These are phyloP conservation scores for Anthracocystis panici-leucophaei DNA, from an alignment of 1,284 basidiomycete species.

Conservation along the genomic window DNA sequence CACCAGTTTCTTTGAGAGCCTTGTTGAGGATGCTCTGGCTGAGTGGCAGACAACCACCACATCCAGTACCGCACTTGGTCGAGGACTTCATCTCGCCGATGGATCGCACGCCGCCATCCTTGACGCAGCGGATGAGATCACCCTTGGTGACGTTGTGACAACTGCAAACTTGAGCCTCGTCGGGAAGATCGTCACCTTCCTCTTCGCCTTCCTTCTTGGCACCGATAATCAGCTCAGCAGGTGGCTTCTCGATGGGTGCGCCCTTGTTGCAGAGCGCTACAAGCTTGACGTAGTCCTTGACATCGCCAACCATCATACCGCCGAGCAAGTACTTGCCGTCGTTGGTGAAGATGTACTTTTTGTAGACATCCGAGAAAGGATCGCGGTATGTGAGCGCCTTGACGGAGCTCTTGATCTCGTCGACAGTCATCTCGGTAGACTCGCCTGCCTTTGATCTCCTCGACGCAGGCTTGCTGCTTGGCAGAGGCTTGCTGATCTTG, in stretches of 20 bases:
- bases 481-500: constrained; percentile 58
- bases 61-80: constrained; percentile 80
- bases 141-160: constrained; percentile 81
- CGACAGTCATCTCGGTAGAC: constrained; percentile 20
- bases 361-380: constrained; percentile 75
- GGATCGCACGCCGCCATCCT: constrained; percentile 73
- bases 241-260: constrained; percentile 77
- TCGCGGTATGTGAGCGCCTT: constrained; percentile 80
- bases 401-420: constrained; percentile 66
- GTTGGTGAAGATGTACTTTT: constrained; percentile 82
- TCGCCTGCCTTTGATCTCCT: constrained; percentile 14
- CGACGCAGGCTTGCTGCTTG: constrained; percentile 30
- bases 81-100: constrained; percentile 76
- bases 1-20: constrained; percentile 79
- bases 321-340: constrained; percentile 81
- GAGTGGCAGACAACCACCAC: constrained; percentile 79
- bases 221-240: constrained; percentile 79
- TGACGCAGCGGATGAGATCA: constrained; percentile 74
- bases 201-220: constrained; percentile 74
- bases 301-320: constrained; percentile 85
- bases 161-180: constrained; percentile 79
- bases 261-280: constrained; percentile 80
- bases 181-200: constrained; percentile 78
- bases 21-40: constrained; percentile 75
- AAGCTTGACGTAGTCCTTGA: constrained; percentile 79